A percentile compares a stretch with the other conserved stretches of the same genome.
phyloP scores from a whole-genome alignment of 106 monocot species.

The Acorus gramineus region DNA sequence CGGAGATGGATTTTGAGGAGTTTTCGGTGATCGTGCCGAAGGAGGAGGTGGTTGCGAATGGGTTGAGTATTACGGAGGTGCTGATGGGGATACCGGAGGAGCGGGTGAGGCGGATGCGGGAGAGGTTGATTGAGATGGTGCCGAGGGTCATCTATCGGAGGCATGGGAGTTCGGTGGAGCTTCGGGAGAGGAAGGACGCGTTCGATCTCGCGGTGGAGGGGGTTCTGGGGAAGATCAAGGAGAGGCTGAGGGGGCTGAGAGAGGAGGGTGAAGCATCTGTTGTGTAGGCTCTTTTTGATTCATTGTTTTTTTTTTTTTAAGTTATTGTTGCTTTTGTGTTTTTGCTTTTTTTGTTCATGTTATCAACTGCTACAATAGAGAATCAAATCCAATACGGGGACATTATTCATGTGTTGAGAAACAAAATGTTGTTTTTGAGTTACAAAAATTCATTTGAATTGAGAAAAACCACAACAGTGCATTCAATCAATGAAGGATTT shows the following conservation, averaged over 20 bases:
- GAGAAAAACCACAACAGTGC: no score
- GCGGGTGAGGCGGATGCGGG: slow-evolving; percentile 58
- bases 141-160: slow-evolving; percentile 64
- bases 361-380: no score
- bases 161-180: slow-evolving; percentile 46
- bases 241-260: slow-evolving; percentile 12
- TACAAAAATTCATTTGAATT: no score
- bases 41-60: slow-evolving; percentile 75
- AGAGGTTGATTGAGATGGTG: slow-evolving; percentile 57
- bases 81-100: slow-evolving; percentile 29
- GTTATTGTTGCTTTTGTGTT: no score
- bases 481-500: no score
- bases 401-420: no score
- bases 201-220: slow-evolving; percentile 82
- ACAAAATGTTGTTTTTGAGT: no score
- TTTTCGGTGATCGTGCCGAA: slow-evolving; percentile 78
- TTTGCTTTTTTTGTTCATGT: no score
- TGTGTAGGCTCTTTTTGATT: no score
- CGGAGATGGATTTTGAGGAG: slow-evolving; percentile 26
- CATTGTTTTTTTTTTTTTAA: no score
- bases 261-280: no score
- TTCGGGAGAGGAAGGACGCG: slow-evolving; percentile 57
- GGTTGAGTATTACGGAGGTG: slow-evolving; percentile 40
- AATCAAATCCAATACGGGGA: no score
- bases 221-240: slow-evolving; percentile 39